Conservation (phyloP, 108 stramenopile genomes). For the Epithemia pelagica region DNA sequence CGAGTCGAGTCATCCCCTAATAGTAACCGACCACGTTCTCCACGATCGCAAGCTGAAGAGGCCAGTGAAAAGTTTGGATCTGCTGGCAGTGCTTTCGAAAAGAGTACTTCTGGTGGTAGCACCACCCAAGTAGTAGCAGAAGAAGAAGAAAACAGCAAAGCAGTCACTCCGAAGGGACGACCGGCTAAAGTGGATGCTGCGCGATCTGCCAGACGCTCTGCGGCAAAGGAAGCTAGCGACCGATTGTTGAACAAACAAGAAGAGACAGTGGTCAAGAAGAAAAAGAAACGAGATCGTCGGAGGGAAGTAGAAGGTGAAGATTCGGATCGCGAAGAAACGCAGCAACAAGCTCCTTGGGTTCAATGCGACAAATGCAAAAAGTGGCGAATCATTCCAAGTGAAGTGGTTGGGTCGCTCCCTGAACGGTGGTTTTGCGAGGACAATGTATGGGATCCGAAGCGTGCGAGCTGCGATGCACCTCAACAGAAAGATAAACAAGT, state of each 20-base stretch:
- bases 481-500: constrained; percentile 46
- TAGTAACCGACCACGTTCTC: neutral
- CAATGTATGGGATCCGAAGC: constrained; percentile 74
- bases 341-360: constrained; percentile 44
- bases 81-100: neutral
- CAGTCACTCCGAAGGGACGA: neutral
- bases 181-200: constrained; percentile 5
- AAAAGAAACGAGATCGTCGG: constrained; percentile 35
- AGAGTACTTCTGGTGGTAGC: neutral
- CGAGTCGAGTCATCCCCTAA: neutral
- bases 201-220: constrained; percentile 46
- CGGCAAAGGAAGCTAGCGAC: constrained; percentile 64
- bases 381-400: constrained; percentile 71
- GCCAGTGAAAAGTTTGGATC: neutral
- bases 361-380: constrained; percentile 83
- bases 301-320: constrained; percentile 14
- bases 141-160: neutral
- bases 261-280: constrained; percentile 33
- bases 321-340: neutral
- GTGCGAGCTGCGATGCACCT: constrained; percentile 64
- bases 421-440: constrained; percentile 75
- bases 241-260: constrained; percentile 28
- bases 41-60: neutral
- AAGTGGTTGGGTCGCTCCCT: constrained; percentile 54
- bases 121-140: neutral